Evolutionary conservation across 805 yeast species (phyloP).

Genomic region (Tetrapisispora arboricola): DNA sequence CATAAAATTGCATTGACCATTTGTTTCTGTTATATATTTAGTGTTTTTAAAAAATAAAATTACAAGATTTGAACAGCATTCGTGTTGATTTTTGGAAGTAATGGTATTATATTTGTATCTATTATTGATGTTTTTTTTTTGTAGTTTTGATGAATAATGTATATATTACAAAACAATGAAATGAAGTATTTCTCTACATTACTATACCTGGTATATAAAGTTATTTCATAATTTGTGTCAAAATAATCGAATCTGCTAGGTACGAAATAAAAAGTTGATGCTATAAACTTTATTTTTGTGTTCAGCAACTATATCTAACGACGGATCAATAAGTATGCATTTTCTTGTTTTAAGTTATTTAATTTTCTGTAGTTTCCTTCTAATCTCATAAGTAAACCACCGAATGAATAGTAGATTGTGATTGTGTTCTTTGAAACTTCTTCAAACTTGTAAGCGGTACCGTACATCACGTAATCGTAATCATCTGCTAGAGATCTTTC

Average conservation of each 20-base stretch:
- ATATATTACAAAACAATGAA: conserved; percentile 1
- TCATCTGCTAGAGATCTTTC: conserved; percentile 89
- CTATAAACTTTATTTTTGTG: neutral
- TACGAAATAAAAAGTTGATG: neutral
- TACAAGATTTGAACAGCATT: neutral
- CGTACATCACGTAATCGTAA: conserved; percentile 96
- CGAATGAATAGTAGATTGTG: conserved; percentile 89
- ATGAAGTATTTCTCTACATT: neutral
- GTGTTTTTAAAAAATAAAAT: neutral
- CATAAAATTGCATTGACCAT: no score
- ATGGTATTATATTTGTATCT: neutral
- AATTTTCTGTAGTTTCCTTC: conserved; percentile 92
- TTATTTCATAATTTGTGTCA: neutral
- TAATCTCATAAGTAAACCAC: conserved; percentile 85
- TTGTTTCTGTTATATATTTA: no score
- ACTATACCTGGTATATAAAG: neutral
- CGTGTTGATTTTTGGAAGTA: neutral
- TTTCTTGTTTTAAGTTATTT: conserved; percentile 85
- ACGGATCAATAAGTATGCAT: conserved; percentile 83
- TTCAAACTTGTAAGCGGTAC: conserved; percentile 93
- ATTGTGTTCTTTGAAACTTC: conserved; percentile 60
- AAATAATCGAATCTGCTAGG: neutral
- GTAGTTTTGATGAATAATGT: neutral
- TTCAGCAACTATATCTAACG: conserved; percentile 17
- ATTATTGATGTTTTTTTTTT: neutral